Evolutionary conservation across 176 grass and related monocot species (phyloP).

Genomic region (Pharus latifolius): DNA sequence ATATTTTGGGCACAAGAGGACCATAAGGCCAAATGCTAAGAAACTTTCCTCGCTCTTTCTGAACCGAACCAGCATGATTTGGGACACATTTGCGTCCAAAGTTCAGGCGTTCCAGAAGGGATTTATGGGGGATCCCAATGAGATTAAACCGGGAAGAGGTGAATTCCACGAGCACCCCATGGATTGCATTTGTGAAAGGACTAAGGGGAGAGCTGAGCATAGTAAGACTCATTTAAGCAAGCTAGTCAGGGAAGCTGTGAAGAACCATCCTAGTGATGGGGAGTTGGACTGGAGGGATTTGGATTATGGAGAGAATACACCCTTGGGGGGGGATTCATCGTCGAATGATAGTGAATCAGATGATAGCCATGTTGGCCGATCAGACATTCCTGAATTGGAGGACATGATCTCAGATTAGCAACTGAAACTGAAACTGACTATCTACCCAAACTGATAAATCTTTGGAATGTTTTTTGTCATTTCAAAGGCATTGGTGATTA

Average conservation of each 20-base stretch:
- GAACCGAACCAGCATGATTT: slow-evolving; percentile 65
- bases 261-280: slow-evolving; percentile 29
- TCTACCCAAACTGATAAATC: slow-evolving; percentile 14
- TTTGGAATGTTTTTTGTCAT: slow-evolving; percentile 5
- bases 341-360: slow-evolving; percentile 46
- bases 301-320: slow-evolving; percentile 77
- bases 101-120: slow-evolving; percentile 59
- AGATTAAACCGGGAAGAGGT: slow-evolving; percentile 75
- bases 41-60: slow-evolving; percentile 79
- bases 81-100: slow-evolving; percentile 81
- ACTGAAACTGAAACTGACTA: slow-evolving; percentile 42
- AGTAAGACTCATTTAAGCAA: slow-evolving; percentile 12
- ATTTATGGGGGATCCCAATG: slow-evolving; percentile 91
- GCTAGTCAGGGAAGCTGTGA: slow-evolving; percentile 3
- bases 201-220: slow-evolving; percentile 9
- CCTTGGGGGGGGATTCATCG: slow-evolving; percentile 32
- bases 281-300: slow-evolving; percentile 59
- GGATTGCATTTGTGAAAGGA: slow-evolving; percentile 69
- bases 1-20: slow-evolving; percentile 96
- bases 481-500: neutral
- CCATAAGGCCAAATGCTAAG: slow-evolving; percentile 87
- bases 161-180: slow-evolving; percentile 91
- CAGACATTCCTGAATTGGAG: slow-evolving; percentile 42
- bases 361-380: slow-evolving; percentile 24
- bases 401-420: slow-evolving; percentile 55